These are phyloP conservation scores for Aspergillus fumigatiaffinis DNA, from an alignment of 2,329 filamentous ascomycete species.

Conservation along the genomic window DNA sequence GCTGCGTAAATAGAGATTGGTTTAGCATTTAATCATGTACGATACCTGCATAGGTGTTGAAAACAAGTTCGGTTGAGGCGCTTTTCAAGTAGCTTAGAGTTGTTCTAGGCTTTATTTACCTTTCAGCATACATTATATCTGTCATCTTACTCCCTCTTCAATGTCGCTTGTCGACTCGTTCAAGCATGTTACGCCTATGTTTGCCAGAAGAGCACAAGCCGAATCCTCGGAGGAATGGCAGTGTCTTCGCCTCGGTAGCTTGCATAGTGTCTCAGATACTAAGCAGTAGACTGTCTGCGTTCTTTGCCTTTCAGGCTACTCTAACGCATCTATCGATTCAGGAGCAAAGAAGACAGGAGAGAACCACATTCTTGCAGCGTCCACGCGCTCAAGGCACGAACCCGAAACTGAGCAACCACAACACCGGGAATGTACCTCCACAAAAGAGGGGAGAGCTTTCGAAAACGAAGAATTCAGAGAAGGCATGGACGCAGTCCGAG, in stretches of 20 bases:
- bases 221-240: neutral
- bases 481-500: neutral
- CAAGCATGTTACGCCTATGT: neutral
- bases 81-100: slow-evolving; percentile 15
- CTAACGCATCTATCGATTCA: neutral
- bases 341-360: neutral
- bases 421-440: neutral
- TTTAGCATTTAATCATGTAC: slow-evolving; percentile 27
- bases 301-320: neutral
- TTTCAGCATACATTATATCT: slow-evolving; percentile 14
- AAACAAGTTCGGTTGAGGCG: slow-evolving; percentile 11
- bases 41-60: slow-evolving; percentile 36
- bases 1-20: slow-evolving; percentile 30
- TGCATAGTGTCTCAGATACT: neutral
- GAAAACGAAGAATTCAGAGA: neutral
- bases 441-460: neutral
- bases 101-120: slow-evolving; percentile 14
- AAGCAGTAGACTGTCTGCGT: neutral
- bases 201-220: neutral
- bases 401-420: neutral
- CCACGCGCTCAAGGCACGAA: neutral
- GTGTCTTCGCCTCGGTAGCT: neutral
- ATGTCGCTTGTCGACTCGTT: neutral
- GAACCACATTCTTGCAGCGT: neutral
- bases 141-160: slow-evolving; percentile 9